Conservation (phyloP, 2,329 filamentous ascomycete species). For the Sordariomycetes sp. region DNA sequence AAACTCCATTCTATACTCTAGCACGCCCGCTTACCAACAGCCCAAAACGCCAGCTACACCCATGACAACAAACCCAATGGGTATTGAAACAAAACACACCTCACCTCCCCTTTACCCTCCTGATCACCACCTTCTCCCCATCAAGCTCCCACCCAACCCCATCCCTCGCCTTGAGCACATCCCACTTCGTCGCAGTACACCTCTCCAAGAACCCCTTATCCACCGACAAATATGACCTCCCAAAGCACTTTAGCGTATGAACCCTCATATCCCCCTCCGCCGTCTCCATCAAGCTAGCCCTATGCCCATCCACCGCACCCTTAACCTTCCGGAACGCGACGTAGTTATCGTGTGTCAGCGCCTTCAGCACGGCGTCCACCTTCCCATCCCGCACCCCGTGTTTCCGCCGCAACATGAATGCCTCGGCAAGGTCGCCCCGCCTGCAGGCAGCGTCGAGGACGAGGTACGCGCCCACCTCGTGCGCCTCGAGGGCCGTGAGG, state of each 20-base stretch:
- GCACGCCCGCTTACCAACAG: not conserved
- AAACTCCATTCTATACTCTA: not conserved
- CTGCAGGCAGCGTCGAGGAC: constrained; percentile 85
- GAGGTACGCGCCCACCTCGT: constrained; percentile 69
- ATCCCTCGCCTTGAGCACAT: constrained; percentile 50
- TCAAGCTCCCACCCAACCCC: constrained; percentile 79
- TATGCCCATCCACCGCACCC: constrained; percentile 65
- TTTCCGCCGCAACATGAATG: constrained; percentile 50
- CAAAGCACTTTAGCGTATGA: constrained; percentile 77
- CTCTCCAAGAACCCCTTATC: constrained; percentile 57
- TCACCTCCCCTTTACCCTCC: constrained; percentile 33
- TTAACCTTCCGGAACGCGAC: constrained; percentile 61
- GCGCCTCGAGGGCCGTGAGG: constrained; percentile 57
- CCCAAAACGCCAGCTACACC: not conserved
- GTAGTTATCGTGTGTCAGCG: constrained; percentile 74
- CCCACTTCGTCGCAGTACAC: constrained; percentile 58
- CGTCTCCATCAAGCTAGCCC: constrained; percentile 68
- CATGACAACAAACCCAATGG: not conserved
- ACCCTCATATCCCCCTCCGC: constrained; percentile 61
- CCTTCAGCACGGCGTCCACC: constrained; percentile 53
- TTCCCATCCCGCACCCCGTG: constrained; percentile 53
- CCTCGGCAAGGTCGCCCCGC: constrained; percentile 59
- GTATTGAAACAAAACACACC: not conserved
- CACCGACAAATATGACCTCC: constrained; percentile 64
- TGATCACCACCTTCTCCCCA: constrained; percentile 62